phyloP scores from a whole-genome alignment of 2,329 filamentous ascomycete species.

The Chrysoporthe austroafricana region DNA sequence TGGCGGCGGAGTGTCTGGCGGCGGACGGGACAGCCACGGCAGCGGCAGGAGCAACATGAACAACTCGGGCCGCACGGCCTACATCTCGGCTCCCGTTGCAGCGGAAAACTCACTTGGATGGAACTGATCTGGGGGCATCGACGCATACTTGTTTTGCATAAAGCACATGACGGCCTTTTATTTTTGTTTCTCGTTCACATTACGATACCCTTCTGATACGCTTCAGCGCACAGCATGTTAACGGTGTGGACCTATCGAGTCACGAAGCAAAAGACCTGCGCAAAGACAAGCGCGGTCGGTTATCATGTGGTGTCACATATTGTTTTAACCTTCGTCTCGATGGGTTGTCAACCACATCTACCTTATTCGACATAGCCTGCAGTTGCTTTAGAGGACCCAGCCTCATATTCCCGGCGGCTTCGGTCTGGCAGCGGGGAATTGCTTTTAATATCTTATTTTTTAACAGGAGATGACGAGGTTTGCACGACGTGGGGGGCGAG shows the following conservation, averaged over 20 bases:
- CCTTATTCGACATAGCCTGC: slow-evolving; percentile 24
- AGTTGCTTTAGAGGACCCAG: slow-evolving; percentile 35
- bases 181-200: slow-evolving; percentile 33
- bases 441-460: slow-evolving; percentile 33
- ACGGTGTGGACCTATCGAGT: slow-evolving; percentile 36
- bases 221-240: slow-evolving; percentile 33
- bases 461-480: slow-evolving; percentile 27
- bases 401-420: slow-evolving; percentile 41
- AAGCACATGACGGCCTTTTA: slow-evolving; percentile 32
- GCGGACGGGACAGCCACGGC: slow-evolving; percentile 62
- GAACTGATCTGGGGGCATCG: slow-evolving; percentile 64
- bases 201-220: slow-evolving; percentile 52
- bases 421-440: slow-evolving; percentile 36
- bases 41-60: slow-evolving; percentile 64
- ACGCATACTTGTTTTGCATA: slow-evolving; percentile 35
- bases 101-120: slow-evolving; percentile 94
- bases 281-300: slow-evolving; percentile 20
- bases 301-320: slow-evolving; percentile 29
- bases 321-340: slow-evolving; percentile 28
- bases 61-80: slow-evolving; percentile 59
- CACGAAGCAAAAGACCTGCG: slow-evolving; percentile 24
- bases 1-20: slow-evolving; percentile 33
- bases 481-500: slow-evolving; percentile 22
- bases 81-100: slow-evolving; percentile 88
- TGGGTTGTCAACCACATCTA: slow-evolving; percentile 20